phyloP scores from a whole-genome alignment of 1,139 yeast genomes.

The Pichia sp. region DNA sequence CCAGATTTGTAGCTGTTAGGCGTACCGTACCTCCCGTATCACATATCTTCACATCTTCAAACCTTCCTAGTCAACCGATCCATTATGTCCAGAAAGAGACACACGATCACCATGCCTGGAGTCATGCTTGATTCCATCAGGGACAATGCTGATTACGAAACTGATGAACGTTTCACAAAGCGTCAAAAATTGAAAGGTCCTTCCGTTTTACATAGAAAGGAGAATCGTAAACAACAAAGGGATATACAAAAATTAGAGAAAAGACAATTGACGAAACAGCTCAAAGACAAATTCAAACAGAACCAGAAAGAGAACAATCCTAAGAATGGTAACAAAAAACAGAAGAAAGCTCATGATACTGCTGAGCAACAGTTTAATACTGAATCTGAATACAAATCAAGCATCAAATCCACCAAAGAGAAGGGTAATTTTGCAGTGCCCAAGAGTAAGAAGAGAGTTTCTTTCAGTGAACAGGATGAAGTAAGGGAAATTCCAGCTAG shows the following conservation, averaged over 20 bases:
- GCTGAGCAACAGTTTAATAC: too few relatives aligned
- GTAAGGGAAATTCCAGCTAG: slow-evolving; percentile 14
- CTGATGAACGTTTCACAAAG: slow-evolving; percentile 31
- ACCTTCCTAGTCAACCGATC: too few relatives aligned
- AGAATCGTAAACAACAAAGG: slow-evolving; percentile 51
- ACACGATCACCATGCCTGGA: slow-evolving; percentile 62
- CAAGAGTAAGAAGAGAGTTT: slow-evolving; percentile 15
- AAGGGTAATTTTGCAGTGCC: slow-evolving; percentile 34
- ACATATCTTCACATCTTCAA: too few relatives aligned
- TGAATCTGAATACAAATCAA: too few relatives aligned
- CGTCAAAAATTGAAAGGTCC: slow-evolving; percentile 29
- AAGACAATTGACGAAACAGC: slow-evolving; percentile 4
- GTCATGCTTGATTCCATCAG: slow-evolving; percentile 57
- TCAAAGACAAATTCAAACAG: slow-evolving; percentile 4
- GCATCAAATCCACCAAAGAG: slow-evolving; percentile 51
- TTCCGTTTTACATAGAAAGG: slow-evolving; percentile 39
- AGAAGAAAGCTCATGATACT: too few relatives aligned
- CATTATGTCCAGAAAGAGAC: slow-evolving; percentile 23
- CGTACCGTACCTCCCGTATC: too few relatives aligned
- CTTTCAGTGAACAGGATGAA: slow-evolving; percentile 23
- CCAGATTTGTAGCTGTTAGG: too few relatives aligned
- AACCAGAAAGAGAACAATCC: slow-evolving; percentile 6
- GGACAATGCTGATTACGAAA: slow-evolving; percentile 33
- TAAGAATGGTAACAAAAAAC: neutral
- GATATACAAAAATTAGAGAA: slow-evolving; percentile 37